Conservation (phyloP, 2,329 filamentous ascomycete species). For the Alternaria arbusti region DNA sequence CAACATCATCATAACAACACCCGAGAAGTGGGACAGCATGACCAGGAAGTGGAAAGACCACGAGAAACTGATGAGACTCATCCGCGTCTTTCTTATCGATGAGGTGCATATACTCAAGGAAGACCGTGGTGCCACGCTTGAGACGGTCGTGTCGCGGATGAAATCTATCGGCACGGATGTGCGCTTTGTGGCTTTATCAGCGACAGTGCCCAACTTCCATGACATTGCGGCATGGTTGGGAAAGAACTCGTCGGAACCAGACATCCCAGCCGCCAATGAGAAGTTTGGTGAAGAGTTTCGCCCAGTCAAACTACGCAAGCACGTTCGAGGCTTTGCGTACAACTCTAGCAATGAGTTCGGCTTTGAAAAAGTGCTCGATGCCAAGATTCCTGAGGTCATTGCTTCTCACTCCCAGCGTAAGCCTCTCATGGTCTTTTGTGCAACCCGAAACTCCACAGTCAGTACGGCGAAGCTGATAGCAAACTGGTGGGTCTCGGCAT, state of each 20-base stretch:
- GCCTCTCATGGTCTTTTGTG: conserved; percentile 84
- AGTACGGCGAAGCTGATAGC: conserved; percentile 71
- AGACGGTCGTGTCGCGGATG: conserved; percentile 86
- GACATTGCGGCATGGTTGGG: conserved; percentile 85
- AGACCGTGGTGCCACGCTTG: conserved; percentile 76
- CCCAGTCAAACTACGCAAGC: conserved; percentile 76
- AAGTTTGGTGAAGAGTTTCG: conserved; percentile 81
- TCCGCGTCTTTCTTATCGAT: conserved; percentile 83
- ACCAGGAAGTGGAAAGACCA: conserved; percentile 88
- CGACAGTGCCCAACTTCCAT: conserved; percentile 81
- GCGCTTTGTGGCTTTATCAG: conserved; percentile 81
- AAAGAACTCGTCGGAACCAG: conserved; percentile 63
- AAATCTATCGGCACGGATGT: conserved; percentile 78
- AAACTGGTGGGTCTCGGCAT: conserved; percentile 66
- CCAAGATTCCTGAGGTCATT: conserved; percentile 70
- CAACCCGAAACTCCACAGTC: conserved; percentile 73
- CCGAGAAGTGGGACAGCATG: conserved; percentile 91
- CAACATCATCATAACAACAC: conserved; percentile 84
- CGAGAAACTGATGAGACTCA: conserved; percentile 72
- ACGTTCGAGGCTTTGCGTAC: conserved; percentile 74
- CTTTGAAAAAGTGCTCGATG: conserved; percentile 74
- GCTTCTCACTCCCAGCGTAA: conserved; percentile 71
- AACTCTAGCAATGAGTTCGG: conserved; percentile 71
- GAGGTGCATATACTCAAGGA: conserved; percentile 89
- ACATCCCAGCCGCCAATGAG: conserved; percentile 70